Base-by-base conservation (phyloP, 2,329 filamentous ascomycete genomes). In the Aspergillus fumigatus region DNA sequence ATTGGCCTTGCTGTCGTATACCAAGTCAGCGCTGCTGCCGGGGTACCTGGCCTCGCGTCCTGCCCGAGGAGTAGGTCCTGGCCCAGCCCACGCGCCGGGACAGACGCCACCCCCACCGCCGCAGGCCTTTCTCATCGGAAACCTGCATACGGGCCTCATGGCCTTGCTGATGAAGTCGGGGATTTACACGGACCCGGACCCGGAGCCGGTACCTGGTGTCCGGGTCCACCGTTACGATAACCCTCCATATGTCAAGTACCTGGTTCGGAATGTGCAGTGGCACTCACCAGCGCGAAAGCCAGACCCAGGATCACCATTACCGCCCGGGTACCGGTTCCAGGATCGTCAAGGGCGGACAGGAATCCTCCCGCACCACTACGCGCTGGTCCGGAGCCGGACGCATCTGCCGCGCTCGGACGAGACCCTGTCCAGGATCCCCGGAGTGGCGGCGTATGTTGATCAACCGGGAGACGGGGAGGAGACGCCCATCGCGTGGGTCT, bases 401-500 rank as follows among this genome's bases (percentile, higher is more conserved):
- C 59, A 69, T 56, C 75, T 78, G 40, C 71, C 70, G 4, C 69
- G 76, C 1, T 70, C 73, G 0, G 64, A 65, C 52, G 50, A 59
- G n/a, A 68, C 70, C 19, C 59, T 78, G 48, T 48, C 64, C 3
- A 63, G 53, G 3, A 66, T 76, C 48, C 64, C 65, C 2, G 71
- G 70, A 11, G 65, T 73, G 10, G 73, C 71, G 2, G 26, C 77
- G 5, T 77, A 77, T 57, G 29, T 29, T 4, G 53, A 60, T 21
- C 17, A 23, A 17, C 49, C n/a, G 6, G n/a, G 10, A 27, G 23
- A 52, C 3, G 49, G 56, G 6, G 52, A 14, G n/a, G 66, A 68
- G 41, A 63, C 62, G 53, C 73, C 75, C 11, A 63, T 78, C 53
- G 75, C 69, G 2, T 78, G 75, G 75, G 71, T 65, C 0, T 76